phyloP scores from a whole-genome alignment of 129 eudicot species.

The Helianthus tuberosus region DNA sequence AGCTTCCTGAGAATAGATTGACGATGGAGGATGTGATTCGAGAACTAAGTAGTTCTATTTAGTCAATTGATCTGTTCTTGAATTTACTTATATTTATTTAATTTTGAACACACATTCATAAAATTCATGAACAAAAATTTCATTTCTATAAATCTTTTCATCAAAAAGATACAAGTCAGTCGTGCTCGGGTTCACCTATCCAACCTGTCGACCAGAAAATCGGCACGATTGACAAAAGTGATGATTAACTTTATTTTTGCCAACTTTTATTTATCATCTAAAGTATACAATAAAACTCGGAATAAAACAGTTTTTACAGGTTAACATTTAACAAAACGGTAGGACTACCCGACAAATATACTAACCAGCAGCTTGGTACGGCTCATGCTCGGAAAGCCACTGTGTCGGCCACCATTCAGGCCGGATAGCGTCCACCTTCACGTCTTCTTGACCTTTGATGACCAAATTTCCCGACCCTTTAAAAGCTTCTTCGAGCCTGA shows the following conservation, averaged over 20 bases:
- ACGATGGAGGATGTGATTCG: slow-evolving; percentile 57
- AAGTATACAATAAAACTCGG: slow-evolving; percentile 19
- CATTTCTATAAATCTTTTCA: too few species aligned
- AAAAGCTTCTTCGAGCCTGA: slow-evolving; percentile 85
- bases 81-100: slow-evolving; percentile 31
- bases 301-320: slow-evolving; percentile 21
- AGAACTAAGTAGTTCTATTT: slow-evolving; percentile 37
- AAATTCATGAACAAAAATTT: too few species aligned
- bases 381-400: slow-evolving; percentile 61
- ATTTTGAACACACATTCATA: not conserved
- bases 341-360: not conserved
- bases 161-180: too few species aligned
- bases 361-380: slow-evolving; percentile 51
- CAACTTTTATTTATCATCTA: slow-evolving; percentile 23
- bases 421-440: slow-evolving; percentile 62
- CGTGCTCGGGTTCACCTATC: too few species aligned
- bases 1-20: slow-evolving; percentile 71
- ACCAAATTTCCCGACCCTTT: slow-evolving; percentile 48
- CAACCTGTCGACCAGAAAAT: too few species aligned
- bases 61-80: slow-evolving; percentile 12
- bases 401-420: slow-evolving; percentile 95
- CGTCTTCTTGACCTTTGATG: slow-evolving; percentile 73
- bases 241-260: not conserved
- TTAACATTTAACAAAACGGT: not conserved
- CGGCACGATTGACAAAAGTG: not conserved